Conservation (phyloP, 2,329 filamentous ascomycete genomes). For the Colletotrichum sp. region DNA sequence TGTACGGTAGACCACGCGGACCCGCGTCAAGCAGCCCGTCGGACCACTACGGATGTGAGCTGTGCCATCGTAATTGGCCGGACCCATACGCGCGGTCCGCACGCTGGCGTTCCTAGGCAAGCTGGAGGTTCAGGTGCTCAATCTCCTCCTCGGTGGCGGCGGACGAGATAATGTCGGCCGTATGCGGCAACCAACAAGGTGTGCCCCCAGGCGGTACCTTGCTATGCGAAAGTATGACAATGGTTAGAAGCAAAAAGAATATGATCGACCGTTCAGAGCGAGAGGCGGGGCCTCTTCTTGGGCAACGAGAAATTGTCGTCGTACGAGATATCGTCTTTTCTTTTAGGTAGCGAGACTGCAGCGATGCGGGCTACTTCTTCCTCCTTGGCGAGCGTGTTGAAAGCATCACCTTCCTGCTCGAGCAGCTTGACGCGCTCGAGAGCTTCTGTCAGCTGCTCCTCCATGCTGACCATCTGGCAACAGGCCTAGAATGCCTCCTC, state of each 20-base stretch:
- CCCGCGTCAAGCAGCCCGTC: too few species aligned
- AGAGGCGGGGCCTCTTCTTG: background rate
- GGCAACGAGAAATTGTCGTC: background rate
- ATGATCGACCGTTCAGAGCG: too few species aligned
- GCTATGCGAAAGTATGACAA: too few species aligned
- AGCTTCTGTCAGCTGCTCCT: slow-evolving; percentile 70
- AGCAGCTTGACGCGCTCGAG: slow-evolving; percentile 66
- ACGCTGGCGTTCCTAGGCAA: slow-evolving; percentile 65
- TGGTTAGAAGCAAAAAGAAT: too few species aligned
- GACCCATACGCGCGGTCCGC: slow-evolving; percentile 68
- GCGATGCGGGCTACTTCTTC: too few species aligned
- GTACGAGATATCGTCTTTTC: background rate
- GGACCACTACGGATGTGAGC: too few species aligned
- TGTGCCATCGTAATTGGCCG: too few species aligned
- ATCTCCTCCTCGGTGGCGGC: slow-evolving; percentile 62
- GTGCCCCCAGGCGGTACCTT: too few species aligned
- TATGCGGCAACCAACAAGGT: background rate
- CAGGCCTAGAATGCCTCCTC: slow-evolving; percentile 68
- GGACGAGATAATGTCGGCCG: slow-evolving; percentile 58
- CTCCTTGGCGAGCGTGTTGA: too few species aligned
- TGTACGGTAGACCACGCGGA: too few species aligned
- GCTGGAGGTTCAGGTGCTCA: slow-evolving; percentile 57
- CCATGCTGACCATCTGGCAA: slow-evolving; percentile 66
- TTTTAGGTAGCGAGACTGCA: background rate
- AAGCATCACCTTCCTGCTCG: slow-evolving; percentile 74